Base-by-base conservation (phyloP, 768 basidiomycete species). In the Leucocoprinus birnbaumii region DNA sequence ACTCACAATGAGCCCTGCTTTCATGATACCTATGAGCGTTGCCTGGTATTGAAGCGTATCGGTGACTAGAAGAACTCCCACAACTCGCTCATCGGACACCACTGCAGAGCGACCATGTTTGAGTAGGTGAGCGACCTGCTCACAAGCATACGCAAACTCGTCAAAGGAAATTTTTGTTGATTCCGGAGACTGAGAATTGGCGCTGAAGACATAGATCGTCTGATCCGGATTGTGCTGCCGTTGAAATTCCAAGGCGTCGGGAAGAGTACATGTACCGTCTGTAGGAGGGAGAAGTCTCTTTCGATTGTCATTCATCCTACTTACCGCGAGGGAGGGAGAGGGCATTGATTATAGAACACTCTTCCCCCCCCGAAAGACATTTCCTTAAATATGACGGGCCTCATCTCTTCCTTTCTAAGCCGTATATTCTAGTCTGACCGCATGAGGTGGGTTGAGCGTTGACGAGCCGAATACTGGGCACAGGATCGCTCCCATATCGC, bases 111-210 rank as follows among this genome's bases (percentile, higher is more conserved):
- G 66, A 16, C 59, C 57, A 0, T 75, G 76, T 14, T 73, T 66
- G 11, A 79, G 42, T 19, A 61, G 56, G 57, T 74, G 73, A 0
- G 77, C 76, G 21, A 73, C 63, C 14, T 77, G 71, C 54, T 80
- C 73, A 40, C 68, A 70, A 8, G 78, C 79, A 9, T 73, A 71
- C 16, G 67, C 70, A 58, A 79, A 80, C 50, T 80, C 76, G 7
- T 76, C 52, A 48, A 71, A 70, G 4, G 72, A 67, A 25, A 80
- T 68, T 25, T 59, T 52, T 6, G 65, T 63, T 11, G 68, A 56
- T 21, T 60, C 54, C 3, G 11, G 14, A 16, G 64, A 44, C 21
- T 25, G 54, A 1, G 53, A 53, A 11, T 58, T 56, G 27, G 68
- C 66, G 9, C 65, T 46, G 40, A 68, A 79, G 9, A 63, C 58